Evolutionary conservation across 2,329 filamentous ascomycete genomes (phyloP).

Genomic region (Aureobasidium melanogenum): DNA sequence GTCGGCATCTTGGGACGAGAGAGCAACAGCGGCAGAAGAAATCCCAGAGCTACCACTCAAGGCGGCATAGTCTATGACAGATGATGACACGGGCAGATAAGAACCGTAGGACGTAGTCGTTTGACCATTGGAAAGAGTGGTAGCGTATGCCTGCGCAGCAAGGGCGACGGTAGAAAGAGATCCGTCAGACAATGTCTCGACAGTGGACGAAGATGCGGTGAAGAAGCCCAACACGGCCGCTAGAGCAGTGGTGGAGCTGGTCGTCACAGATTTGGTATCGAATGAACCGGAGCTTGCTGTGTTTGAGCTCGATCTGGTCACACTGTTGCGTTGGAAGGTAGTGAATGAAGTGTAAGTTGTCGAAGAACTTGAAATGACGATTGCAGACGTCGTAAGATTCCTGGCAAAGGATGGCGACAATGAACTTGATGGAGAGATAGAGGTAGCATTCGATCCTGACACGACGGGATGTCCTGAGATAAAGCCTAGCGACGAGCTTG

Average conservation of each 20-base stretch:
- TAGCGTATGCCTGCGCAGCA: background rate
- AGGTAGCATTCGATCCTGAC: background rate
- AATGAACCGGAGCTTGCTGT: background rate
- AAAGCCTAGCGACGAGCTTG: background rate
- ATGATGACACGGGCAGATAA: background rate
- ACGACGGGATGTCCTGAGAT: background rate
- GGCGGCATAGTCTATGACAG: background rate
- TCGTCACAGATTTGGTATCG: background rate
- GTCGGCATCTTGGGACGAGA: background rate
- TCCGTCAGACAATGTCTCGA: slow-evolving; percentile 12
- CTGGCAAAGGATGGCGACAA: slow-evolving; percentile 9
- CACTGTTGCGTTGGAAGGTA: slow-evolving; percentile 2
- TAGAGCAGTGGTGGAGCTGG: background rate
- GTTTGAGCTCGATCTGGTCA: background rate
- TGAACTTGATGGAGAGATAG: background rate
- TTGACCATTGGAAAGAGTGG: slow-evolving; percentile 12
- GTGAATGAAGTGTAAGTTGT: slow-evolving; percentile 10
- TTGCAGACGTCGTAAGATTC: slow-evolving; percentile 14
- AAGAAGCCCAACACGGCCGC: slow-evolving; percentile 6
- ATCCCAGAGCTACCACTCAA: background rate
- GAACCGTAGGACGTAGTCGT: slow-evolving; percentile 10
- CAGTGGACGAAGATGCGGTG: slow-evolving; percentile 5
- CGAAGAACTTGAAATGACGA: slow-evolving; percentile 1
- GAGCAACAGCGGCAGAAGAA: background rate
- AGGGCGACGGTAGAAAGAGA: slow-evolving; percentile 5